Base-by-base conservation (phyloP, 345 rosid species). In the Pseudoturritis turrita region DNA sequence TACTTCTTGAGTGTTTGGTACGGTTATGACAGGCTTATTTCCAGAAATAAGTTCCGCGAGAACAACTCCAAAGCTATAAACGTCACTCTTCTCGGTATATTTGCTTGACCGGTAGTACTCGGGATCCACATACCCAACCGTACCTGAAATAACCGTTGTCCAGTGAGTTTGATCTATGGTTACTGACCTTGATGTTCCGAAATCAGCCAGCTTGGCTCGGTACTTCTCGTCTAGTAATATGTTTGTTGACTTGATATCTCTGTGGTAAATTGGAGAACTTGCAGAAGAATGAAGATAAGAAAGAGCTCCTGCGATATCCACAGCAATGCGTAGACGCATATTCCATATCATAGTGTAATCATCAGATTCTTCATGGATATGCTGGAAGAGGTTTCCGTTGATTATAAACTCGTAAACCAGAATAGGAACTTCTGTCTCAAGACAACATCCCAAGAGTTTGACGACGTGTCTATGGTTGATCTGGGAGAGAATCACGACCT, bases 341-440 rank as follows among this genome's bases (percentile, higher is more conserved):
- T 52, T 65, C 83, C 85, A 82, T 0, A 74, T 39, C 8, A 79
- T 36, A 12, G 29, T 12, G 4, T 76, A 33, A 12, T 31, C 29
- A n/a, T 31, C 54, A 47, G 23, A 28, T 10, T 22, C 33, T 5
- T 43, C 26, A 19, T 82, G 83, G 12, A 82, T 49, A 63, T 82
- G 81, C 2, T 74, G 79, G 51, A 59, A 65, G 2, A 79, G 79
- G n/a, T 80, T 79, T 14, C 83, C 79, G 17, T 82, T 82, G 7
- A 69, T 22, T 3, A 68, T 26, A 11, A 68, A 68, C 72, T 80
- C 82, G 15, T 80, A 80, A 17, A 81, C 82, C 21, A 81, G 17
- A 25, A 81, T 21, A 5, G 82, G 85, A n/a, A 81, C 84, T 9
- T 44, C 37, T 0, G 78, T 82, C 68, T 82, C 87, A 26, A 83